Evolutionary conservation across 2,329 filamentous ascomycete species (phyloP), one percentile per base, ranked within the genome.

Genomic region (Verticillium dahliae): DNA sequence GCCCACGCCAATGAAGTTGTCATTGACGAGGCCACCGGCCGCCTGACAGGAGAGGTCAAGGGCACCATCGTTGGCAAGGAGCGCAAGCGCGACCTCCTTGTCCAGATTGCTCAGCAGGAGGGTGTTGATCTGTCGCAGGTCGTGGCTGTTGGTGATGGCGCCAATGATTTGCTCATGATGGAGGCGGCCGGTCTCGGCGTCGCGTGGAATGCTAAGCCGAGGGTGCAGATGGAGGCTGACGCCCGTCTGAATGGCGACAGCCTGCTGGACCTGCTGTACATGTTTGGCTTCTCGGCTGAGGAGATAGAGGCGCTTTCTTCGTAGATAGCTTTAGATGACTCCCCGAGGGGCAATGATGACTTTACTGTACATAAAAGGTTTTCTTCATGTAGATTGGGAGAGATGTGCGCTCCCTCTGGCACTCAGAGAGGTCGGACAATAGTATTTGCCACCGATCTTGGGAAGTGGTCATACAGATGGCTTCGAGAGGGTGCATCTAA

Each of bases 1-100:
- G 92, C 91, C 0, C 86, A 89, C 72, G 95, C 95, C 50, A 99
- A 99, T 74, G 88, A 94, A 69, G 89, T 94, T 0, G 83, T 87
- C 15, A 80, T 89, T 15, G 85, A 86, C 64, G 78, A 83, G 39
- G 77, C 77, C 39, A 71, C 71, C 2, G 80, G 78, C 14, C 80
- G 77, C 34, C 76, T 95, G 50, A 94, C 90, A 0, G 91, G 91
- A 27, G 87, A 92, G 70, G 81, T 92, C 2, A 79, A 84, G 58
- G 89, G 89, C 6, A 78, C 82, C 22, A 92, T 95, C 60, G 89
- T 95, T 10, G 88, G 92, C 69, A 88, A 86, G 61, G 85, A 91
- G 76, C 84, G 87, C 71, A 95, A 95, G 77, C 81, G 84, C 18
- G 84, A 89, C 65, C 80, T 94, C 37, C 80, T 95, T 14, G 70